These are phyloP conservation scores for Cucumis melo DNA, from an alignment of 306 rosid genomes.

Conservation along the genomic window DNA sequence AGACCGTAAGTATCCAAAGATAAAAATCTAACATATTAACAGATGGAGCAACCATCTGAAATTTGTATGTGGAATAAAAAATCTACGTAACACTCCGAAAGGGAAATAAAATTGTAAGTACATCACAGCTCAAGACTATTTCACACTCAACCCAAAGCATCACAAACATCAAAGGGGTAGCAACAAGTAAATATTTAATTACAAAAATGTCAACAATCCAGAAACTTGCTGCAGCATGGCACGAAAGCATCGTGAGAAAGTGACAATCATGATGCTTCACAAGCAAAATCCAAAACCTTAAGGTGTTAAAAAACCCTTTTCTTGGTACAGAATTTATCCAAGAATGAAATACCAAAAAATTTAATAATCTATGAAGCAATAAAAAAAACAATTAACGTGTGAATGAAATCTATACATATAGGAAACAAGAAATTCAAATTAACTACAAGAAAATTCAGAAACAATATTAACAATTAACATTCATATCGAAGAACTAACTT, in stretches of 20 bases:
- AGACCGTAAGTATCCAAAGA: conserved; percentile 14
- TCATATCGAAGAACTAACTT: background rate
- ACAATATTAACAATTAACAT: background rate
- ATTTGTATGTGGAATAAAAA: background rate
- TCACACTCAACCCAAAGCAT: background rate
- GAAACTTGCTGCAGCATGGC: background rate
- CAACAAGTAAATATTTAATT: background rate
- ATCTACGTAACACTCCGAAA: background rate
- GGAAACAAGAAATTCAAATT: background rate
- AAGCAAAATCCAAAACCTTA: background rate
- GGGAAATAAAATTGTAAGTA: background rate
- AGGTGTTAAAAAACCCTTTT: background rate
- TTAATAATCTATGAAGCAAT: background rate
- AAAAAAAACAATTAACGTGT: background rate
- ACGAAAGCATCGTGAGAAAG: background rate
- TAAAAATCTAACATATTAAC: background rate
- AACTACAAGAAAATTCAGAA: background rate
- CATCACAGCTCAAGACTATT: background rate
- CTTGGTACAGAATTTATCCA: background rate
- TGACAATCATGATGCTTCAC: background rate
- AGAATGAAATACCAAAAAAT: background rate
- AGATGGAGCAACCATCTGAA: background rate
- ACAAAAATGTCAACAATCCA: background rate
- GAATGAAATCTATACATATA: background rate
- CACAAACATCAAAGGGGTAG: background rate